Evolutionary conservation across 1,284 basidiomycete genomes (phyloP).

Genomic region (Rhodotorula sp.): DNA sequence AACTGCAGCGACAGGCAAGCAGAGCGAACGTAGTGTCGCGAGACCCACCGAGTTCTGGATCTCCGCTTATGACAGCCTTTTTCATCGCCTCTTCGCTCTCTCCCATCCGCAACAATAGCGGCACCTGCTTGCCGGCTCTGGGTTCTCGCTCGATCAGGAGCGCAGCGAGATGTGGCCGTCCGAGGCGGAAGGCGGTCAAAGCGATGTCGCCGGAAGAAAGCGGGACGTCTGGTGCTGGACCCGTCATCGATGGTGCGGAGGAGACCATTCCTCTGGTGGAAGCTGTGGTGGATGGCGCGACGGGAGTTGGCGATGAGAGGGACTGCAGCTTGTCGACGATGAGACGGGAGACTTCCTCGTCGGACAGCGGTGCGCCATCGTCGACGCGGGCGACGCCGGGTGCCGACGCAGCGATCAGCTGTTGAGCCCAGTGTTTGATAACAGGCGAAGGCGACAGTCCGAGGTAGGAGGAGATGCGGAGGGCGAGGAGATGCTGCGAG

Average conservation of each 20-base stretch:
- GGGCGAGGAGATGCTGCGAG: constrained; percentile 84
- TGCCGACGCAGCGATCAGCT: constrained; percentile 68
- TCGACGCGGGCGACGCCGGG: constrained; percentile 5
- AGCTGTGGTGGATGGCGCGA: background rate
- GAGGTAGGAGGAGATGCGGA: constrained; percentile 84
- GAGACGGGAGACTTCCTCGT: constrained; percentile 38
- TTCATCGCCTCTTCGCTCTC: constrained; percentile 82
- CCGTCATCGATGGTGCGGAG: background rate
- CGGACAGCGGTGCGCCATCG: background rate
- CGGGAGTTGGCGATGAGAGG: background rate
- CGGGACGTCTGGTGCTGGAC: constrained; percentile 44
- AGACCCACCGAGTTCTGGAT: constrained; percentile 81
- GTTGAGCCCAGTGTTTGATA: constrained; percentile 91
- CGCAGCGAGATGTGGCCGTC: constrained; percentile 78
- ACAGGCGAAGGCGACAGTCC: constrained; percentile 80
- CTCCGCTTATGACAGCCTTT: constrained; percentile 91
- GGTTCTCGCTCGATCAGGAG: constrained; percentile 88
- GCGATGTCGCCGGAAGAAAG: constrained; percentile 96
- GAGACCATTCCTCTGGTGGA: background rate
- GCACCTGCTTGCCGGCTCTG: constrained; percentile 87
- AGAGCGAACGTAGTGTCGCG: background rate
- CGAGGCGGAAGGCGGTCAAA: constrained; percentile 87
- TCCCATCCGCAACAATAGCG: constrained; percentile 87
- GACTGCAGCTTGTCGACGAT: constrained; percentile 40
- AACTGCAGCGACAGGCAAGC: background rate